Conservation (phyloP, 106 monocot genomes). For the Iris macrosiphon region DNA sequence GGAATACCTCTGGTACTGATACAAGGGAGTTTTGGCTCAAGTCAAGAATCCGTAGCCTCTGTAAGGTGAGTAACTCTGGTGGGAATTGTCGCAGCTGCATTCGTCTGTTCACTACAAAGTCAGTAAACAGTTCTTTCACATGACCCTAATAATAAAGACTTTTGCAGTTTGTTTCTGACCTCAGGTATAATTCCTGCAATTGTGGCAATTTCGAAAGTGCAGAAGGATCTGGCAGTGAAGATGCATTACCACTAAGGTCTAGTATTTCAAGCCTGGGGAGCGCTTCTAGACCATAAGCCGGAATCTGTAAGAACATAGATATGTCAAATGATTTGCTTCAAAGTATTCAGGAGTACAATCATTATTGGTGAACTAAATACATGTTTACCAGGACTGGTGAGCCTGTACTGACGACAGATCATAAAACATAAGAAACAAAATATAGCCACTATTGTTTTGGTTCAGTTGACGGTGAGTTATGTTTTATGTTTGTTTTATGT, state of each 20-base stretch:
- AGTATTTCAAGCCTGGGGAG: constrained; percentile 71
- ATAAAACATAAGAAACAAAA: too few relatives aligned
- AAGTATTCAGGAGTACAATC: background rate
- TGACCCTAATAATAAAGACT: background rate
- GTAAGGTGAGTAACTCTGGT: constrained; percentile 37
- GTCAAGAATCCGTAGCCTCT: constrained; percentile 56
- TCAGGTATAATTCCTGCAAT: constrained; percentile 84
- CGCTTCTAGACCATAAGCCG: constrained; percentile 42
- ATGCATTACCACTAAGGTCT: constrained; percentile 77
- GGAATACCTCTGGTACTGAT: constrained; percentile 59
- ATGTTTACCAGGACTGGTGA: background rate
- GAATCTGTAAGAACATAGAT: constrained; percentile 52
- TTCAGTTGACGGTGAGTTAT: too few relatives aligned
- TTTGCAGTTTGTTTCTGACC: constrained; percentile 28
- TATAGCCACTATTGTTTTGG: too few relatives aligned
- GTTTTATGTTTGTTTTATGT: too few relatives aligned
- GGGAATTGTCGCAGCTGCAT: constrained; percentile 67
- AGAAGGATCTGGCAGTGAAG: constrained; percentile 53
- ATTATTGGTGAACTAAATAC: background rate
- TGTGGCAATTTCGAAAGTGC: constrained; percentile 41
- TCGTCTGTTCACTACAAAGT: constrained; percentile 42
- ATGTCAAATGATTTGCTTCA: background rate
- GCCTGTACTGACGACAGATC: too few relatives aligned
- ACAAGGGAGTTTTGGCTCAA: constrained; percentile 73
- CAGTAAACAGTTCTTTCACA: constrained; percentile 1